Evolutionary conservation across 192 early-diverging fungal species (phyloP), one percentile per base, ranked within the genome.

Genomic region (Lobulomyces angularis): DNA sequence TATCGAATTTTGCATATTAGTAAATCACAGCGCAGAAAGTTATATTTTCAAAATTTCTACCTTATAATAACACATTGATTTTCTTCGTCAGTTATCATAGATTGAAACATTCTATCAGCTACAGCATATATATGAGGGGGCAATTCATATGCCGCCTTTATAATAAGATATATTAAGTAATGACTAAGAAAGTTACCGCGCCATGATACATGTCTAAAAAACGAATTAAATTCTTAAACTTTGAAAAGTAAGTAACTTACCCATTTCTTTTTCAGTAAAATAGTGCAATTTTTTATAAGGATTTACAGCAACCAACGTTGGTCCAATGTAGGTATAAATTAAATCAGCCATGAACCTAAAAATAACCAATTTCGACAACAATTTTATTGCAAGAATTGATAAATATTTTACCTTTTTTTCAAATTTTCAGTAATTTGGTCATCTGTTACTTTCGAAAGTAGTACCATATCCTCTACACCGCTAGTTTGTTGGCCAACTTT

Each of bases 1-100:
- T 50, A 33, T 40, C 56, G 27, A 23, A 58, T 33, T 41, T 35
- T 8, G 51, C 55, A 55, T 24, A 22, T 1, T 6, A 23, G 17
- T n/a, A 19, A n/a, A n/a, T n/a, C n/a, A 12, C 12, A 16, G 16
- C 12, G 31, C 31, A 32, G 31, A 16, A 32, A 12, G 31, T 32
- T 16, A 32, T 12, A 32, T 12, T 12, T 12, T 1, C 16, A 27
- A 45, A 8, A 16, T 19, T 23, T 45, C 28, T 51, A 79, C 76
- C 71, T 79, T 46, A 98, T 98, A 53, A 98, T 98, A 46, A 98
- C 89, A 67, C 92, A 96, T 51, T 98, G 94, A 58, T 88, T 95
- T 58, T 98, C 94, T 62, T 89, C 90, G 71, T 98, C 95, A 30
- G 79, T 80, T 47, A 91, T 85, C 88, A 98, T 96, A 52, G 84